phyloP scores from a whole-genome alignment of 2,329 filamentous ascomycete species.

The Orbilia ellipsospora region DNA sequence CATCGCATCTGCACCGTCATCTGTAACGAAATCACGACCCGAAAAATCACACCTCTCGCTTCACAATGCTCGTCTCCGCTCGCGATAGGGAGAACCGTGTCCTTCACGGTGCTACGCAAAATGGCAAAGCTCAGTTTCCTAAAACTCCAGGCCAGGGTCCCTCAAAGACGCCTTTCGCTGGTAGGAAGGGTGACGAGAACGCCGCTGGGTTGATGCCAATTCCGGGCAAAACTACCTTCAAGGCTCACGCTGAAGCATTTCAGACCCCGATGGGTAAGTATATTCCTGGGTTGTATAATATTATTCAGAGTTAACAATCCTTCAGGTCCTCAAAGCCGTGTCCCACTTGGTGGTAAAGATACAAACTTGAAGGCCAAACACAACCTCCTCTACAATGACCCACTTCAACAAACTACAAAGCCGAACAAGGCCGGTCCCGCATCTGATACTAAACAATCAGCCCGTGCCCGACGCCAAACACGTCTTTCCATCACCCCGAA shows the following conservation, averaged over 20 bases:
- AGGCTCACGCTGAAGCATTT: conserved; percentile 72
- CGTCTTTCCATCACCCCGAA: conserved; percentile 71
- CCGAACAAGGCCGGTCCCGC: conserved; percentile 69
- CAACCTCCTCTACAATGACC: conserved; percentile 64
- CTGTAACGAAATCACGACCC: conserved; percentile 20
- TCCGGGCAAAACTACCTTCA: conserved; percentile 64
- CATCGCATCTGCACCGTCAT: neutral
- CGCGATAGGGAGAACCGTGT: conserved; percentile 90
- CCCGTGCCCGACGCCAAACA: conserved; percentile 63
- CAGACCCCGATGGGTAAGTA: conserved; percentile 81
- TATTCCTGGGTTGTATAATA: conserved; percentile 29
- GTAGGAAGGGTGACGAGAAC: conserved; percentile 83
- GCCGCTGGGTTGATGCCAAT: conserved; percentile 70
- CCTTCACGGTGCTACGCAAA: conserved; percentile 63
- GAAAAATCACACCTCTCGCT: conserved; percentile 4
- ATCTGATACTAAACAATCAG: conserved; percentile 70
- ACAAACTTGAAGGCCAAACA: conserved; percentile 85
- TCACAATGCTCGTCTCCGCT: conserved; percentile 75
- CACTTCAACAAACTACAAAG: conserved; percentile 72
- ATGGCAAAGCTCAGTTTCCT: conserved; percentile 67
- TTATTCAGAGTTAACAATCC: neutral
- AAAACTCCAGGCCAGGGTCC: conserved; percentile 82
- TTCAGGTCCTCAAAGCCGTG: conserved; percentile 74
- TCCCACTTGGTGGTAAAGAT: conserved; percentile 91
- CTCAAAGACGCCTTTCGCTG: conserved; percentile 79